phyloP scores from a whole-genome alignment of 2,329 filamentous ascomycete genomes.

The Sporothrix mexicana region DNA sequence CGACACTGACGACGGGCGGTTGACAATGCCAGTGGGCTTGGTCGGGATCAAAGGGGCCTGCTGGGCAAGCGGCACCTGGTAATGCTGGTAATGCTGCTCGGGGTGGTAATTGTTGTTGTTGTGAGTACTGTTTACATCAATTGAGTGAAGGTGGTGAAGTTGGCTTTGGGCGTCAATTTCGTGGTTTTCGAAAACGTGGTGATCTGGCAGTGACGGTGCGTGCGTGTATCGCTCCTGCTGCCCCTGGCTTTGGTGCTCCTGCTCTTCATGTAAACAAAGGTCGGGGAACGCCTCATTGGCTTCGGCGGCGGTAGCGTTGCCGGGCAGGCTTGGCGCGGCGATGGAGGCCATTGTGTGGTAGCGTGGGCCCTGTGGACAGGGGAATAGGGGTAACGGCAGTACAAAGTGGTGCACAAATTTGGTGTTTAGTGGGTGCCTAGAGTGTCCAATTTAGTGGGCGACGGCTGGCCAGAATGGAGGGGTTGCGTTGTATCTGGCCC shows the following conservation, averaged over 20 bases:
- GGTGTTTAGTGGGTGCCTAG: not conserved
- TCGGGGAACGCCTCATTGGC: slow-evolving; percentile 48
- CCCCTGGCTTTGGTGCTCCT: slow-evolving; percentile 31
- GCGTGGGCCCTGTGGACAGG: slow-evolving; percentile 18
- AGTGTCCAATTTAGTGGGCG: not conserved
- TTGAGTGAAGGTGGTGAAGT: not conserved
- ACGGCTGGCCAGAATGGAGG: slow-evolving; percentile 29
- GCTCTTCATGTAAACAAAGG: slow-evolving; percentile 51
- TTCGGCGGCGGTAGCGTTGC: slow-evolving; percentile 32
- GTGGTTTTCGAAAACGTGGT: slow-evolving; percentile 23
- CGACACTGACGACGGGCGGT: slow-evolving; percentile 32
- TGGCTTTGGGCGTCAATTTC: not conserved
- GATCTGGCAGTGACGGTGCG: slow-evolving; percentile 26
- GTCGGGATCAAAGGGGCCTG: slow-evolving; percentile 24
- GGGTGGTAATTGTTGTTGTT: slow-evolving; percentile 2
- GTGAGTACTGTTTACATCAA: not conserved
- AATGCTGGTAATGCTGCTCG: slow-evolving; percentile 35
- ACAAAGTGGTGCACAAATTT: not conserved
- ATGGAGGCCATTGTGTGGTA: slow-evolving; percentile 3
- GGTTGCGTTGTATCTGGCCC: slow-evolving; percentile 29
- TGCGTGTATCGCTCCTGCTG: slow-evolving; percentile 29
- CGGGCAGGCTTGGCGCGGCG: slow-evolving; percentile 33
- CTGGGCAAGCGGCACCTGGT: slow-evolving; percentile 30
- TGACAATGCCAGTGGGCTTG: not conserved
- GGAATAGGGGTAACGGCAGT: slow-evolving; percentile 23